A percentile compares a stretch with the other conserved stretches of the same genome.
Conservation (phyloP, 2,329 filamentous ascomycete genomes). For the Botryotinia narcissicola region DNA sequence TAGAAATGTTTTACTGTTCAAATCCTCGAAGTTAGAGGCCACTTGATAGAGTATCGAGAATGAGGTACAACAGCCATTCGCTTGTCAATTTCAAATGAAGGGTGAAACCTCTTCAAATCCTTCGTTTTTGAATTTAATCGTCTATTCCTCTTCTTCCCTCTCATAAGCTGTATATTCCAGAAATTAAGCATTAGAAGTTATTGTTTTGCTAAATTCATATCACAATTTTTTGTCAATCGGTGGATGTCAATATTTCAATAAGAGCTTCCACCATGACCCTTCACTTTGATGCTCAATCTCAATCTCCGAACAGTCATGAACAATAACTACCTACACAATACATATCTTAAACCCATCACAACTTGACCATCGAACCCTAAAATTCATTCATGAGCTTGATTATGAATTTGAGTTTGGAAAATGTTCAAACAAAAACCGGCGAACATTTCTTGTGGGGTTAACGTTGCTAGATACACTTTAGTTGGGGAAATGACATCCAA, state of each 20-base stretch:
- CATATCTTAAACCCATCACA: neutral
- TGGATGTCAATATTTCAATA: neutral
- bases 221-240: fast-evolving
- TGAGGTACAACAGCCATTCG: neutral
- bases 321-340: neutral
- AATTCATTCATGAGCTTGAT: neutral
- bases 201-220: neutral
- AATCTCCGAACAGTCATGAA: neutral
- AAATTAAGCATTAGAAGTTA: neutral
- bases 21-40: neutral
- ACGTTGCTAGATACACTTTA: neutral
- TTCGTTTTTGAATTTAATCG: neutral
- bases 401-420: neutral
- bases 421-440: neutral
- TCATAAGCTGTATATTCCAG: neutral
- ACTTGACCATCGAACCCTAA: neutral
- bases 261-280: too few relatives aligned
- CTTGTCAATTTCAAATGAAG: neutral
- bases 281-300: neutral
- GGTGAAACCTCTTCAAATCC: neutral
- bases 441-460: neutral
- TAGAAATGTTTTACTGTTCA: neutral
- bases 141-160: neutral
- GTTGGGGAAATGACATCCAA: neutral
- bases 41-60: neutral